Conservation (phyloP, 176 grass and related monocot genomes). For the Bolboschoenus planiculmis region DNA sequence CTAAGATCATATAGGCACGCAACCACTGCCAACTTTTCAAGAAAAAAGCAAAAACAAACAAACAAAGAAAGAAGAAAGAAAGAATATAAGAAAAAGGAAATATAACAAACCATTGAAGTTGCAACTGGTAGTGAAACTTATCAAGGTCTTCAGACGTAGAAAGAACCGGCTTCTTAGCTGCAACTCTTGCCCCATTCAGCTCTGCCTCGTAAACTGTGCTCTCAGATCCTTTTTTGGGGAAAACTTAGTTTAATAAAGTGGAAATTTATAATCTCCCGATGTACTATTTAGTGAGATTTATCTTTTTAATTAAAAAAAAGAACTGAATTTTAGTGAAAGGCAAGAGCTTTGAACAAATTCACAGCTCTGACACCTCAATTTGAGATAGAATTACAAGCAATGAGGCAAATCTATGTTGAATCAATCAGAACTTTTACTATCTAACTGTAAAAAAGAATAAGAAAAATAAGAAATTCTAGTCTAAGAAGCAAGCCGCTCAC, state of each 20-base stretch:
- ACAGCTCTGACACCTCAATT: not conserved
- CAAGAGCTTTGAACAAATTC: not conserved
- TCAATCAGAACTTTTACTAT: not conserved
- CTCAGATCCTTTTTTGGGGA: slow-evolving; percentile 49
- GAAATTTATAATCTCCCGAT: not conserved
- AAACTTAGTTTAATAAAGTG: not conserved
- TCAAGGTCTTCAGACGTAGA: slow-evolving; percentile 82
- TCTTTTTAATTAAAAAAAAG: not conserved
- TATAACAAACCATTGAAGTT: slow-evolving; percentile 59
- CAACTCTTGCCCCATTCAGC: slow-evolving; percentile 44
- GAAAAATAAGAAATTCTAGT: not conserved
- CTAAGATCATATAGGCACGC: too few species aligned
- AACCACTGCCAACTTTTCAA: too few species aligned
- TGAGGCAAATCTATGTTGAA: not conserved
- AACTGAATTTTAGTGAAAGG: not conserved
- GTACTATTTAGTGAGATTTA: too few species aligned
- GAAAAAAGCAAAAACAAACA: too few species aligned
- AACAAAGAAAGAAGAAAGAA: too few species aligned
- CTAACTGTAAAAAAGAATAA: not conserved
- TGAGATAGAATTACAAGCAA: not conserved
- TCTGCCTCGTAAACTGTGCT: slow-evolving; percentile 86
- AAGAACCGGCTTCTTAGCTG: slow-evolving; percentile 89
- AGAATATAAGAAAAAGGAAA: not conserved
- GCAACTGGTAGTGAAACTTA: slow-evolving; percentile 91
- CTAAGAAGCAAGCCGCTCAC: not conserved